These are phyloP conservation scores for Cucurbita moschata DNA, from an alignment of 306 rosid genomes.

Conservation along the genomic window DNA sequence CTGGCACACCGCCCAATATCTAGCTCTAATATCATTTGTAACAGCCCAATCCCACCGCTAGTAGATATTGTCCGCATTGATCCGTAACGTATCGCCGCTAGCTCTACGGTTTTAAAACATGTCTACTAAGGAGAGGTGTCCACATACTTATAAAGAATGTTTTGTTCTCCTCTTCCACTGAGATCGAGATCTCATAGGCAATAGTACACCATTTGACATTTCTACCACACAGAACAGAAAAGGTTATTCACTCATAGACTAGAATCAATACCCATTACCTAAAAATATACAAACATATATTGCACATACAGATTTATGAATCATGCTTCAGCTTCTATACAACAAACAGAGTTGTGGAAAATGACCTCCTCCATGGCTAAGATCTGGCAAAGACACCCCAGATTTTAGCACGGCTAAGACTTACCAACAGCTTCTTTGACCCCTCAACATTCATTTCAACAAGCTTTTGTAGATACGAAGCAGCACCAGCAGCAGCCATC, in stretches of 20 bases:
- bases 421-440: slow-evolving; percentile 63
- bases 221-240: slow-evolving; percentile 2
- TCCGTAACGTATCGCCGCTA: too few species aligned
- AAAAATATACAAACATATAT: slow-evolving; percentile 11
- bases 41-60: too few species aligned
- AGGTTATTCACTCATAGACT: neutral
- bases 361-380: slow-evolving; percentile 15
- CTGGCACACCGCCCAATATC: too few species aligned
- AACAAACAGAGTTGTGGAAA: neutral
- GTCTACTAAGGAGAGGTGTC: too few species aligned
- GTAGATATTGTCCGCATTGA: too few species aligned
- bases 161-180: too few species aligned
- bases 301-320: slow-evolving; percentile 28
- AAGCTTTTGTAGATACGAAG: slow-evolving; percentile 48
- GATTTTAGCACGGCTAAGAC: slow-evolving; percentile 74
- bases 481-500: slow-evolving; percentile 70
- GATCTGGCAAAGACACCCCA: slow-evolving; percentile 88
- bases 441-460: slow-evolving; percentile 67
- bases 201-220: neutral
- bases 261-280: slow-evolving; percentile 4
- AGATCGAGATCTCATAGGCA: neutral
- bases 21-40: too few species aligned
- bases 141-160: too few species aligned
- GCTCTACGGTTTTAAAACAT: too few species aligned
- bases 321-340: slow-evolving; percentile 15